These are phyloP conservation scores for Pseudofabraea citricarpa DNA, from an alignment of 2,329 filamentous ascomycete genomes.

Conservation along the genomic window DNA sequence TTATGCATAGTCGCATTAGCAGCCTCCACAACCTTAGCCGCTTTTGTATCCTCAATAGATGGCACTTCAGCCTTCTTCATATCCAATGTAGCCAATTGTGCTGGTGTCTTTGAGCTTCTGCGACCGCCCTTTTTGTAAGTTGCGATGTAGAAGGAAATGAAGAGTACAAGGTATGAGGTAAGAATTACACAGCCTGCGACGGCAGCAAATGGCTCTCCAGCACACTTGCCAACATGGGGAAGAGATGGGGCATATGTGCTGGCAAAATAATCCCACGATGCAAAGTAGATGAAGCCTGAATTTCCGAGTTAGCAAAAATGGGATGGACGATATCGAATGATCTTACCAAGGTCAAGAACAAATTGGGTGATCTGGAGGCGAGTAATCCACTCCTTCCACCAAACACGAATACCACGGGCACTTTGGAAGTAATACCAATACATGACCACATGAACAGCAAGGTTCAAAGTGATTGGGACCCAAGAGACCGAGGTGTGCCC, in stretches of 20 bases:
- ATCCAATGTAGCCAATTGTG: constrained; percentile 8
- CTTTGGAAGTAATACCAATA: constrained; percentile 28
- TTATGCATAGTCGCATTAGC: constrained; percentile 10
- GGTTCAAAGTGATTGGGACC: constrained; percentile 25
- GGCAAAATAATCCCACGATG: constrained; percentile 20
- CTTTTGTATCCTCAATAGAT: constrained; percentile 9
- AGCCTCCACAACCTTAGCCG: constrained; percentile 7
- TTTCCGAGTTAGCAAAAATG: neutral
- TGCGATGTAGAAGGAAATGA: constrained; percentile 23
- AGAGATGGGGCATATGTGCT: constrained; percentile 16
- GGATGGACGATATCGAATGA: neutral
- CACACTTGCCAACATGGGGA: constrained; percentile 20
- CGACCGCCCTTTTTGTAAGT: constrained; percentile 22
- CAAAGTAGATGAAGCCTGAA: constrained; percentile 24
- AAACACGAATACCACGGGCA: constrained; percentile 21
- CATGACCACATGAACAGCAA: constrained; percentile 26
- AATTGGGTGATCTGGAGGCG: constrained; percentile 25
- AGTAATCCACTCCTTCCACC: constrained; percentile 26
- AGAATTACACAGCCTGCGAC: constrained; percentile 18
- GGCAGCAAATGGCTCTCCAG: constrained; percentile 21
- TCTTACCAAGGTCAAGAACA: constrained; percentile 20
- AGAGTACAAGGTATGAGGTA: constrained; percentile 22
- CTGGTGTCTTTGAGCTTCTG: constrained; percentile 35
- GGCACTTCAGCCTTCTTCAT: constrained; percentile 14
- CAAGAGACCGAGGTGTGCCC: constrained; percentile 23